Percentiles rank a stretch among this genome's conserved stretches.
phyloP scores from a whole-genome alignment of 2,329 filamentous ascomycete genomes.

The Incumbomyces delicatus region DNA sequence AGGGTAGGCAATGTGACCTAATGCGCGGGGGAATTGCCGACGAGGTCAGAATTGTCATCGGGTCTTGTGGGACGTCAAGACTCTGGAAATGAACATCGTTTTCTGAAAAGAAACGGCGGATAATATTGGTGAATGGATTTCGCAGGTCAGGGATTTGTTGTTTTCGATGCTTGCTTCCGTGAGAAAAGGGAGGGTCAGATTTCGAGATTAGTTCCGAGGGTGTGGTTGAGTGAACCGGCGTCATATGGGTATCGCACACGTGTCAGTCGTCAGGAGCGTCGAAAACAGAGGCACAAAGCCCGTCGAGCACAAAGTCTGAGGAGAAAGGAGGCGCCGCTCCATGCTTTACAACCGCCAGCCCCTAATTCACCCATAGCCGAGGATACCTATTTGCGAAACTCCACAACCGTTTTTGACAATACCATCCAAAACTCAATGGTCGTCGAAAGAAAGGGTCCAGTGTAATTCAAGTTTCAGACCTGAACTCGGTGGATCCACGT shows the following conservation, averaged over 20 bases:
- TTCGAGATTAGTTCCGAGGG: too few relatives aligned
- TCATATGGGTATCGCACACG: constrained; percentile 6
- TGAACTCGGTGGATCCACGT: constrained; percentile 11
- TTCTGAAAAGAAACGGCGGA: neutral
- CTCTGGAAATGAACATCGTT: too few relatives aligned
- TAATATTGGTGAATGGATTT: too few relatives aligned
- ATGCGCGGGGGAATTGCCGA: too few relatives aligned
- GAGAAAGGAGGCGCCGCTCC: neutral
- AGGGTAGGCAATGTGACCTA: too few relatives aligned
- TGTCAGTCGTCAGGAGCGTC: constrained; percentile 3
- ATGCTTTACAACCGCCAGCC: neutral
- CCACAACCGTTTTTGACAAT: neutral
- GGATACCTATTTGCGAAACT: constrained; percentile 3
- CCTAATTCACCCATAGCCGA: constrained; percentile 6
- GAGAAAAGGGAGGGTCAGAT: too few relatives aligned
- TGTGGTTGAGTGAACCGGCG: neutral
- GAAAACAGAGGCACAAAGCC: neutral
- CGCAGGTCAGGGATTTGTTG: too few relatives aligned
- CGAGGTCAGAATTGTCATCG: too few relatives aligned
- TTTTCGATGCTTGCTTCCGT: too few relatives aligned
- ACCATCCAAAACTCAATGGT: constrained; percentile 3
- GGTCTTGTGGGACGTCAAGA: too few relatives aligned
- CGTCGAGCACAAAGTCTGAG: neutral
- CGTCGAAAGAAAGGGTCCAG: constrained; percentile 9
- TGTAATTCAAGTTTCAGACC: constrained; percentile 14